phyloP scores from a whole-genome alignment of 139 green algal species.

The Ettlia oleoabundans region DNA sequence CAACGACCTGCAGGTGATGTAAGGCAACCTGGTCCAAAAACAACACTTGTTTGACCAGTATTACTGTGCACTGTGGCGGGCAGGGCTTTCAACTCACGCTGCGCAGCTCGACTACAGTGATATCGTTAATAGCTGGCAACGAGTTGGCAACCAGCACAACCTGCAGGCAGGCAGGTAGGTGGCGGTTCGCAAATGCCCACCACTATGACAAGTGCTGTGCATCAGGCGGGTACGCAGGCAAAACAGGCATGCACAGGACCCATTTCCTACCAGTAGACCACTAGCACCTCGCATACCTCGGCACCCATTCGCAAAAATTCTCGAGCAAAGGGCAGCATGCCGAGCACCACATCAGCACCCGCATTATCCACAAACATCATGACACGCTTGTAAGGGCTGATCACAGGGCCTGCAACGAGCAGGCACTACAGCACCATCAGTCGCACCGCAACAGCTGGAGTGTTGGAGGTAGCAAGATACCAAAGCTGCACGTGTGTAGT shows the following conservation, averaged over 20 bases:
- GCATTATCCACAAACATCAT: constrained; percentile 98
- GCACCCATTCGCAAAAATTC: constrained; percentile 89
- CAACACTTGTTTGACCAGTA: not conserved
- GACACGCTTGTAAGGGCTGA: constrained; percentile 69
- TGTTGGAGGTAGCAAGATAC: too few species aligned
- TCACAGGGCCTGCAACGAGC: constrained; percentile 30
- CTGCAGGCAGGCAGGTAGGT: constrained; percentile 33
- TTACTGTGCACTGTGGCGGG: not conserved
- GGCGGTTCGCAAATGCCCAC: not conserved
- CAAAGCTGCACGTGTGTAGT: too few species aligned
- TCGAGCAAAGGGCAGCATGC: constrained; percentile 93
- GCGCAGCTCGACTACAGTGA: constrained; percentile 90
- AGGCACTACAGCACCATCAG: too few species aligned
- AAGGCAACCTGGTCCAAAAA: not conserved
- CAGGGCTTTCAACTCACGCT: constrained; percentile 20
- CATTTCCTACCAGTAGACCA: too few species aligned
- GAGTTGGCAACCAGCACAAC: constrained; percentile 95
- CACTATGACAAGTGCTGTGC: too few species aligned
- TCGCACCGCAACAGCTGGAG: too few species aligned
- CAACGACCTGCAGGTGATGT: constrained; percentile 38
- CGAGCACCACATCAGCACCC: constrained; percentile 95
- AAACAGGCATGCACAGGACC: too few species aligned
- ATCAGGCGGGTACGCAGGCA: too few species aligned
- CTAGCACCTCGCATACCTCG: constrained; percentile 58
- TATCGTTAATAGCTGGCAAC: constrained; percentile 98